Conservation (phyloP, 2,329 filamentous ascomycete genomes). For the Microcyclosporella mali region DNA sequence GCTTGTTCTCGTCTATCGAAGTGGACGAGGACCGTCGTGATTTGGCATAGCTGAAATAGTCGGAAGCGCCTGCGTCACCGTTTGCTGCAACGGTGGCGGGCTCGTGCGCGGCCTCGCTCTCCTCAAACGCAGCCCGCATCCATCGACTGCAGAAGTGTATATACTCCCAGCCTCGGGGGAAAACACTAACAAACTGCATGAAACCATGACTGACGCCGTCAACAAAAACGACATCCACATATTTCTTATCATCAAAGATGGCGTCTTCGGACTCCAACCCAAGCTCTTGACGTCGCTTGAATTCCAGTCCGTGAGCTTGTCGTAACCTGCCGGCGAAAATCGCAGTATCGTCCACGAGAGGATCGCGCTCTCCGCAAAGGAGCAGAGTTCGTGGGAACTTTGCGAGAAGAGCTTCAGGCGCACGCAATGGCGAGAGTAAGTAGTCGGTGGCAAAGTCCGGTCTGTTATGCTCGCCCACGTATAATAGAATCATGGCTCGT, state of each 20-base stretch:
- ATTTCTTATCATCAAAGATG: conserved; percentile 57
- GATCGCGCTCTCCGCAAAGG: conserved; percentile 89
- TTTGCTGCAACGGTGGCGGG: conserved; percentile 12
- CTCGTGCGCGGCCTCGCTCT: conserved; percentile 37
- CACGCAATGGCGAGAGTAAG: conserved; percentile 80
- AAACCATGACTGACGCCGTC: conserved; percentile 92
- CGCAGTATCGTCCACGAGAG: conserved; percentile 91
- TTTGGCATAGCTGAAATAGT: conserved; percentile 21
- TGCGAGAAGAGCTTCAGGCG: conserved; percentile 74
- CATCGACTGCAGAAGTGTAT: conserved; percentile 72
- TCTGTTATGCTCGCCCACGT: conserved; percentile 86
- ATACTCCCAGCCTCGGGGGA: conserved; percentile 84
- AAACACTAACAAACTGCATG: conserved; percentile 80
- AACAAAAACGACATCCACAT: conserved; percentile 73
- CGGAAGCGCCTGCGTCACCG: conserved; percentile 12
- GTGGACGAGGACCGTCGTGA: background rate
- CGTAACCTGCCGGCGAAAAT: conserved; percentile 89
- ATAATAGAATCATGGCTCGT: conserved; percentile 97
- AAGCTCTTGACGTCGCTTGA: conserved; percentile 50
- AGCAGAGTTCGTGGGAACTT: conserved; percentile 94
- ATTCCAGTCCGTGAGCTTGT: conserved; percentile 61
- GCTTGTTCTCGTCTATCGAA: conserved; percentile 60
- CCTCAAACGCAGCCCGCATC: conserved; percentile 70
- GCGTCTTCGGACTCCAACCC: conserved; percentile 45
- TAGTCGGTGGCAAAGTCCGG: conserved; percentile 92